These are phyloP conservation scores for Kodamaea leandrae DNA, from an alignment of 805 yeast genomes.

Conservation along the genomic window DNA sequence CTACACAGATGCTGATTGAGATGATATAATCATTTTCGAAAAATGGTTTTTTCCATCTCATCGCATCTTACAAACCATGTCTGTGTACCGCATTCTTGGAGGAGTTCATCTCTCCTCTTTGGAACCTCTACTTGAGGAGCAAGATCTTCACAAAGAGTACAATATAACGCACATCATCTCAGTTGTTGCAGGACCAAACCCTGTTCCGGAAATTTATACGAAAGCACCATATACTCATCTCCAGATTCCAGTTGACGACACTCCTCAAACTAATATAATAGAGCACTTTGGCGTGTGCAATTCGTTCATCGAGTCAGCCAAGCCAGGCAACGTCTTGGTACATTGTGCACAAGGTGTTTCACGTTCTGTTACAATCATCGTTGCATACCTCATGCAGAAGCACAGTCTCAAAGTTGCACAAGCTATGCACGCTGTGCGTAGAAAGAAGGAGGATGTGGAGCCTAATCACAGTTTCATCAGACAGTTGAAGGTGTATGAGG, in stretches of 20 bases:
- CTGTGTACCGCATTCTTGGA: conserved; percentile 66
- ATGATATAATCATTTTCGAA: not conserved
- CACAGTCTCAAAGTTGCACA: conserved; percentile 55
- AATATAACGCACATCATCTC: conserved; percentile 74
- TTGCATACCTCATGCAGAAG: conserved; percentile 50
- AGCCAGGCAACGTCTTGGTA: conserved; percentile 39
- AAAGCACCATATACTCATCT: conserved; percentile 44
- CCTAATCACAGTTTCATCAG: conserved; percentile 75
- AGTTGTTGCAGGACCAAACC: conserved; percentile 51
- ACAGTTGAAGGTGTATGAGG: conserved; percentile 65
- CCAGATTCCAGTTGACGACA: conserved; percentile 74
- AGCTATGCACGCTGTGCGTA: conserved; percentile 72
- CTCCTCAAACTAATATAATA: conserved; percentile 62
- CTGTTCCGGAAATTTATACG: conserved; percentile 51
- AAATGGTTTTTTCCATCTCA: conserved; percentile 6
- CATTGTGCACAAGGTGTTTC: conserved; percentile 47
- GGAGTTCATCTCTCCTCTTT: conserved; percentile 74
- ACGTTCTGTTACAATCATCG: conserved; percentile 45
- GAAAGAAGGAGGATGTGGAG: conserved; percentile 56
- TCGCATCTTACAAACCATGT: conserved; percentile 6
- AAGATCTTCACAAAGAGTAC: conserved; percentile 48
- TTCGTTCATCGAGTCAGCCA: conserved; percentile 61
- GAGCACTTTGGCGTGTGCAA: conserved; percentile 60
- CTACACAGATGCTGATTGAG: no score
- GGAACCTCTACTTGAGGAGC: conserved; percentile 55